Evolutionary conservation across 2,329 filamentous ascomycete genomes (phyloP).

Genomic region (Colletotrichum sp.): DNA sequence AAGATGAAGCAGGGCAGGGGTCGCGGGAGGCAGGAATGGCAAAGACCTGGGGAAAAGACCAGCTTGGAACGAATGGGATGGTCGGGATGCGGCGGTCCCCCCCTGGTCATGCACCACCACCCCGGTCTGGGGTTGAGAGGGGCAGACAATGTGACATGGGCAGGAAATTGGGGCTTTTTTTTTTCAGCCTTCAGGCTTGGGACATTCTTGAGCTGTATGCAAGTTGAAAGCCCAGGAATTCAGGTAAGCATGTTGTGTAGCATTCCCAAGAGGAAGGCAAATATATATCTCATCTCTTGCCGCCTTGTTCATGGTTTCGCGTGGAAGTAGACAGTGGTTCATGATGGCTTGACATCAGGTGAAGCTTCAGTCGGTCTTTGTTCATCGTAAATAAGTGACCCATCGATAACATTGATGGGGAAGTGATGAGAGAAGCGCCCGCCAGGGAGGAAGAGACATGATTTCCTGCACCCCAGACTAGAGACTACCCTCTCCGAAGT

Average conservation of each 20-base stretch:
- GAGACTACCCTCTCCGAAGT: neutral
- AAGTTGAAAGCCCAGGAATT: neutral
- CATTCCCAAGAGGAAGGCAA: neutral
- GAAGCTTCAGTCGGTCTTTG: neutral
- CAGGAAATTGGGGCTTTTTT: conserved; percentile 14
- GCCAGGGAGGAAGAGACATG: conserved; percentile 1
- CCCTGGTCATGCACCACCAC: conserved; percentile 12
- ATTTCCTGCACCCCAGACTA: conserved; percentile 4
- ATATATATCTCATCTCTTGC: neutral
- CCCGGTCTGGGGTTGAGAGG: conserved; percentile 17
- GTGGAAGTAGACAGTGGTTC: neutral
- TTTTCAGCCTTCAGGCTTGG: conserved; percentile 13
- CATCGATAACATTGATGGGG: neutral
- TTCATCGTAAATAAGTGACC: neutral
- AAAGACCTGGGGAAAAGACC: conserved; percentile 19
- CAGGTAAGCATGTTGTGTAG: neutral
- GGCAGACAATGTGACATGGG: conserved; percentile 13
- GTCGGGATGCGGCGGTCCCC: conserved; percentile 9
- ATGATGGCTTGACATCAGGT: neutral
- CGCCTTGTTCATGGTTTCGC: neutral
- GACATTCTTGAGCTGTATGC: neutral
- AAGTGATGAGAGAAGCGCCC: neutral
- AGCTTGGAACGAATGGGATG: conserved; percentile 4
- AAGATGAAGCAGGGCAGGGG: neutral
- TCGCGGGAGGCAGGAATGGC: conserved; percentile 6